A percentile compares a stretch with the other conserved stretches of the same genome.
These are phyloP conservation scores for Lecanoromycetidae sp. DNA, from an alignment of 2,329 filamentous ascomycete genomes.

Conservation along the genomic window DNA sequence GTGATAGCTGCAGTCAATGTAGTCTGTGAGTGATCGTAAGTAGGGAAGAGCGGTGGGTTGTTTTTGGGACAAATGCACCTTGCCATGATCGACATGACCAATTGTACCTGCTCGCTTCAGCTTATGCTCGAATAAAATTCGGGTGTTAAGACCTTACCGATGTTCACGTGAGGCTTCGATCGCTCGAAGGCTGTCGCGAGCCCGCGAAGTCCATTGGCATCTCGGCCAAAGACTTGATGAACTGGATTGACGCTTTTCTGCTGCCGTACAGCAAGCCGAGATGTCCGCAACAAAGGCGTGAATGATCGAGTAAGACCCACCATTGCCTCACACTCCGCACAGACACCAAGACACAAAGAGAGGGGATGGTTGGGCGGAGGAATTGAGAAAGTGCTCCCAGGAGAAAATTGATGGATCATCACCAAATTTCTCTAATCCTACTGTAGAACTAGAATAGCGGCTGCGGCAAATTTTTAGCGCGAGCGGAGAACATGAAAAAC, in stretches of 20 bases:
- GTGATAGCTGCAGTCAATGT: slow-evolving; percentile 98
- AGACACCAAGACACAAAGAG: background rate
- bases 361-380: background rate
- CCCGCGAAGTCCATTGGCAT: slow-evolving; percentile 37
- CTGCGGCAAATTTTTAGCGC: background rate
- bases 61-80: slow-evolving; percentile 46
- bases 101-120: slow-evolving; percentile 60
- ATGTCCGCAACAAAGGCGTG: slow-evolving; percentile 69
- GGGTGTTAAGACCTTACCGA: slow-evolving; percentile 52
- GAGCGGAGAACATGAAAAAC: background rate
- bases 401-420: slow-evolving; percentile 4
- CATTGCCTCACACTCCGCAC: slow-evolving; percentile 40
- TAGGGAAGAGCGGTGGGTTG: slow-evolving; percentile 17
- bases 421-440: background rate
- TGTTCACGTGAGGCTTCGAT: slow-evolving; percentile 95
- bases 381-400: background rate
- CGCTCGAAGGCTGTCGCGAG: slow-evolving; percentile 64
- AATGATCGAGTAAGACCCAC: slow-evolving; percentile 67
- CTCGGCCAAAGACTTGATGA: slow-evolving; percentile 42
- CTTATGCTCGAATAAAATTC: background rate
- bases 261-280: slow-evolving; percentile 59
- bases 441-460: too few relatives aligned
- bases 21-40: slow-evolving; percentile 48
- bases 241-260: slow-evolving; percentile 62
- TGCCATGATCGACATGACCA: slow-evolving; percentile 98